Percentiles rank a stretch among this genome's conserved stretches.
Conservation (phyloP, 2,329 filamentous ascomycete species). For the Tolypocladium tropicale region DNA sequence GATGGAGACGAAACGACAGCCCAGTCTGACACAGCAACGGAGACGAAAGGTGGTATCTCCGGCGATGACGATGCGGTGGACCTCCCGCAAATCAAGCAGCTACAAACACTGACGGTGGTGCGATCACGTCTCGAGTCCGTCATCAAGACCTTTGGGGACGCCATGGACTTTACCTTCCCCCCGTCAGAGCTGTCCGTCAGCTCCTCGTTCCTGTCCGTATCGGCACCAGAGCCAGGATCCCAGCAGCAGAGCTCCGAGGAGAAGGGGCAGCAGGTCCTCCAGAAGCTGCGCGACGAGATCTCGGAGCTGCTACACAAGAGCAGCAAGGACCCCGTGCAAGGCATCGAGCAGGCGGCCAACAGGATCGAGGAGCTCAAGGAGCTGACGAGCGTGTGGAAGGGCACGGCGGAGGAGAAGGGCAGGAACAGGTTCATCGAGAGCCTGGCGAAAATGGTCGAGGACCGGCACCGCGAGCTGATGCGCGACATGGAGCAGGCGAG, state of each 20-base stretch:
- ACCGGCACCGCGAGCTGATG: slow-evolving; percentile 47
- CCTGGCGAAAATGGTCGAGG: slow-evolving; percentile 74
- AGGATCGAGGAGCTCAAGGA: slow-evolving; percentile 70
- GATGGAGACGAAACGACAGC: slow-evolving; percentile 7
- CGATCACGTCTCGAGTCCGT: slow-evolving; percentile 78
- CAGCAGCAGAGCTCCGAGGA: slow-evolving; percentile 63
- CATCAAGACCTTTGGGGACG: slow-evolving; percentile 84
- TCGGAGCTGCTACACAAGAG: slow-evolving; percentile 48
- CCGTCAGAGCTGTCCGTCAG: slow-evolving; percentile 77
- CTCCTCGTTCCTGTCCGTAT: slow-evolving; percentile 83
- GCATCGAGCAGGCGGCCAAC: slow-evolving; percentile 62
- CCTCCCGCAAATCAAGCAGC: slow-evolving; percentile 61
- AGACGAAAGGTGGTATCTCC: slow-evolving; percentile 2
- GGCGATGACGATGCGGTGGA: slow-evolving; percentile 25
- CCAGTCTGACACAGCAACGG: slow-evolving; percentile 13
- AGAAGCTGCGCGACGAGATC: slow-evolving; percentile 62
- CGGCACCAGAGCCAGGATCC: slow-evolving; percentile 64
- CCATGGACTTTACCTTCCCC: slow-evolving; percentile 90
- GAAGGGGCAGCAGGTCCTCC: slow-evolving; percentile 74
- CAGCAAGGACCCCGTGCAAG: slow-evolving; percentile 46
- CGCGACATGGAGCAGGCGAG: slow-evolving; percentile 37
- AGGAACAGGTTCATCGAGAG: slow-evolving; percentile 71
- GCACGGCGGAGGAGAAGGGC: slow-evolving; percentile 90
- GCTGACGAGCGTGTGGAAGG: slow-evolving; percentile 77
- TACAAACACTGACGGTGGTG: slow-evolving; percentile 75